Percentiles rank a stretch among this genome's conserved stretches.
These are phyloP conservation scores for Senecio squalidus DNA, from an alignment of 140 eudicot species.

Conservation along the genomic window DNA sequence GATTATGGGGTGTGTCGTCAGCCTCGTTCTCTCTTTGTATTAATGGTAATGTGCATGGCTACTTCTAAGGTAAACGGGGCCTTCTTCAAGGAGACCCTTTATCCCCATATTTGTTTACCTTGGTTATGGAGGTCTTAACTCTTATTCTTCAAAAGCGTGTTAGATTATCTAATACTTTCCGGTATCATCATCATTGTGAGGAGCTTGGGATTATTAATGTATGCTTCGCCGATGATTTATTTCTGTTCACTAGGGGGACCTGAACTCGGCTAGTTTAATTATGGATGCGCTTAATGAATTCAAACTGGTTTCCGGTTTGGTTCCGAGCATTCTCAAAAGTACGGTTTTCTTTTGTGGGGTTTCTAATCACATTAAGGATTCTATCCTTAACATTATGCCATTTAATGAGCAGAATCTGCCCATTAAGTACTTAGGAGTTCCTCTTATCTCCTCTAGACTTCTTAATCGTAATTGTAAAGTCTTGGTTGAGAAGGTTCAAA, in stretches of 20 bases:
- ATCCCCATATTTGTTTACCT: background rate
- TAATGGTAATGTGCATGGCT: background rate
- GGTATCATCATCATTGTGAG: background rate
- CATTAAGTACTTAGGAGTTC: background rate
- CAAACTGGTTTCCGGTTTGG: background rate
- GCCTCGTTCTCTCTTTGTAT: background rate
- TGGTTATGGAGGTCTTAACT: background rate
- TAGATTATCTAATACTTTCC: background rate
- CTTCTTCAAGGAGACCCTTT: background rate
- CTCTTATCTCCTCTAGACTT: background rate
- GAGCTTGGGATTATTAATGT: background rate
- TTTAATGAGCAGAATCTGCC: background rate
- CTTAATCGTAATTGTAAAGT: background rate
- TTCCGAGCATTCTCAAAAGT: background rate
- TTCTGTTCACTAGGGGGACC: background rate
- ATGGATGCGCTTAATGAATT: background rate
- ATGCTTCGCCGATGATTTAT: background rate
- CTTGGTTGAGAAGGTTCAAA: background rate
- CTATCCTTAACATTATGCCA: background rate
- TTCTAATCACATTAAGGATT: background rate
- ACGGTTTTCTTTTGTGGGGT: background rate
- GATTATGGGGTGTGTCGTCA: background rate
- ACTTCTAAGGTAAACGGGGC: background rate
- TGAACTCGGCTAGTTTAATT: background rate
- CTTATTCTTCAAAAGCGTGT: background rate